Percentiles rank a stretch among this genome's conserved stretches.
Conservation (phyloP, 2,329 filamentous ascomycete species). For the Dactylellina drechsleri region DNA sequence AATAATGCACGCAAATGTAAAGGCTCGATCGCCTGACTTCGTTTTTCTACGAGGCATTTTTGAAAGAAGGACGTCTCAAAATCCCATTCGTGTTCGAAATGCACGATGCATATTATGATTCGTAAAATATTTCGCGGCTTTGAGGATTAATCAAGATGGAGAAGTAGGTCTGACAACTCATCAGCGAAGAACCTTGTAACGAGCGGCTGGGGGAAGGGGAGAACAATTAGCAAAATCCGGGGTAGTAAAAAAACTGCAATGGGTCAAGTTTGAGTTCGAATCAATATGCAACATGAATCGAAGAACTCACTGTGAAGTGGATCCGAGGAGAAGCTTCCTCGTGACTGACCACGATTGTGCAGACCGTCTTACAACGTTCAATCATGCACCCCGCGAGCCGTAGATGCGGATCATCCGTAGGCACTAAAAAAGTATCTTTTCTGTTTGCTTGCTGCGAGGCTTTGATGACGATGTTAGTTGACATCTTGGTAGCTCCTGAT, state of each 20-base stretch:
- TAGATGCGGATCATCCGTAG: conserved; percentile 54
- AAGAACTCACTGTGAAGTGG: conserved; percentile 41
- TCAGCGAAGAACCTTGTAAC: conserved; percentile 53
- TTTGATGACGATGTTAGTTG: conserved; percentile 38
- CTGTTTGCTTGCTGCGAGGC: conserved; percentile 16
- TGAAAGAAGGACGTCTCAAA: conserved; percentile 38
- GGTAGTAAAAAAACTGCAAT: conserved; percentile 54
- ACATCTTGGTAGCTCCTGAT: conserved; percentile 26
- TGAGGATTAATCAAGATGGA: conserved; percentile 43
- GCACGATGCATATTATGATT: conserved; percentile 55
- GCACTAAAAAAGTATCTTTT: conserved; percentile 28
- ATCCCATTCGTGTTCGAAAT: conserved; percentile 53
- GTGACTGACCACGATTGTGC: conserved; percentile 54
- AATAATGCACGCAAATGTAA: conserved; percentile 55
- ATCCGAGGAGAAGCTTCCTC: conserved; percentile 53
- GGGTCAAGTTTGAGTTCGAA: conserved; percentile 47
- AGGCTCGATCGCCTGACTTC: conserved; percentile 53
- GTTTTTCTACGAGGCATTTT: conserved; percentile 54
- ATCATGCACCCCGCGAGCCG: conserved; percentile 55
- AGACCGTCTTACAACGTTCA: conserved; percentile 53
- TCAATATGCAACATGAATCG: conserved; percentile 30
- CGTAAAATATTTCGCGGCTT: conserved; percentile 47
- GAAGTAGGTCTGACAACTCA: conserved; percentile 53
- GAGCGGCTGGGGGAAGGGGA: conserved; percentile 39
- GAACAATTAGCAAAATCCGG: conserved; percentile 54